Evolutionary conservation across 2,329 filamentous ascomycete genomes (phyloP).

Genomic region (Amphichorda felina): DNA sequence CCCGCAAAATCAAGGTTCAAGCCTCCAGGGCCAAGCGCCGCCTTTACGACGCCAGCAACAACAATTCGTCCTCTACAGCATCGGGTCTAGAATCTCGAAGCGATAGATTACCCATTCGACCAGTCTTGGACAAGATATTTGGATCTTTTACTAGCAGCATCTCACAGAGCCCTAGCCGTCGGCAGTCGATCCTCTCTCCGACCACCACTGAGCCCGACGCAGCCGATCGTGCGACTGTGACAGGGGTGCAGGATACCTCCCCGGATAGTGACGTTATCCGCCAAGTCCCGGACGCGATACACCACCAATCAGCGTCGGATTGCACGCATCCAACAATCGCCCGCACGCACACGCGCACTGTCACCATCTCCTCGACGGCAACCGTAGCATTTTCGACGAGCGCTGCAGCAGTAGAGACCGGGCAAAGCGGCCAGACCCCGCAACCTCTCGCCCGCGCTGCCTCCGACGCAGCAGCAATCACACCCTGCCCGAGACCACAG

Average conservation of each 20-base stretch:
- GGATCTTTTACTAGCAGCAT: conserved; percentile 3
- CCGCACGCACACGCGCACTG: background rate
- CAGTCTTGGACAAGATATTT: conserved; percentile 7
- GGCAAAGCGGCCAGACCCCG: background rate
- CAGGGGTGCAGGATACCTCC: background rate
- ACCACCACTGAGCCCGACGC: no score
- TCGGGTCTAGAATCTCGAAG: background rate
- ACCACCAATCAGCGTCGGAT: conserved; percentile 2
- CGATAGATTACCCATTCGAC: conserved; percentile 2
- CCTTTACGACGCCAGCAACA: no score
- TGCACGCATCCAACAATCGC: background rate
- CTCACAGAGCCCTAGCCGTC: background rate
- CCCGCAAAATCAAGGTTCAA: conserved; percentile 5
- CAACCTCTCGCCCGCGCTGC: background rate
- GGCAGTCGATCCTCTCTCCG: background rate
- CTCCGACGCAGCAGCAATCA: background rate
- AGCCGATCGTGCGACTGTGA: background rate
- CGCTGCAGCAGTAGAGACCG: background rate
- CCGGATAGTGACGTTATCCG: conserved; percentile 4
- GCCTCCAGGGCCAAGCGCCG: conserved; percentile 3
- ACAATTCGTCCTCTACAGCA: no score
- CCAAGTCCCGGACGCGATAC: conserved; percentile 1
- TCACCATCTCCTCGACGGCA: background rate
- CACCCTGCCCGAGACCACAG: background rate
- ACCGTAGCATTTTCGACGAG: background rate